Conservation (phyloP, 2,329 filamentous ascomycete species). For the Rhynchosporium agropyri region DNA sequence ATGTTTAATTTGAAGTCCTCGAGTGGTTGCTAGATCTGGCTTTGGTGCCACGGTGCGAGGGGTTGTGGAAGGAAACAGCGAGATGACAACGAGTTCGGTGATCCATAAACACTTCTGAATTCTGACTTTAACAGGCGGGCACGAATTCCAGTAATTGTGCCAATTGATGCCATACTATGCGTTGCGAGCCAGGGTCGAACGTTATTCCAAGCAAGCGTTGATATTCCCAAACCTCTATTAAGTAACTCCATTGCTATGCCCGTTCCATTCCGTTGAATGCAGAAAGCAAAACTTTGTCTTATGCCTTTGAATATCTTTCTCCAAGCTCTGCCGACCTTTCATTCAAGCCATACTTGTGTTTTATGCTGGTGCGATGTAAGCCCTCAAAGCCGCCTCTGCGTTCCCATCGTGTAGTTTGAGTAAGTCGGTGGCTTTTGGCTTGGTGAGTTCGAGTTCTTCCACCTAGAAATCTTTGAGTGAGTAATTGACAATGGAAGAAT, state of each 20-base stretch:
- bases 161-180: too few species aligned
- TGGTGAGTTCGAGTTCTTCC: slow-evolving; percentile 72
- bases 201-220: not conserved
- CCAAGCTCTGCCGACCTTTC: not conserved
- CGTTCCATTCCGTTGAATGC: slow-evolving; percentile 11
- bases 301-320: not conserved
- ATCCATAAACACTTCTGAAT: too few species aligned
- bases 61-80: too few species aligned
- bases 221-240: not conserved
- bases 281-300: slow-evolving; percentile 18
- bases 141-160: too few species aligned
- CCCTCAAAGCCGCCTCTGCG: slow-evolving; percentile 66
- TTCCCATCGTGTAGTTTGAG: slow-evolving; percentile 73
- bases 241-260: slow-evolving; percentile 34
- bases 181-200: not conserved
- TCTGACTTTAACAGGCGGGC: too few species aligned
- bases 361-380: slow-evolving; percentile 50
- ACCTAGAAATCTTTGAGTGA: slow-evolving; percentile 49
- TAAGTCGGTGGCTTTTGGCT: slow-evolving; percentile 73
- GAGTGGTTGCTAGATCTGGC: too few species aligned
- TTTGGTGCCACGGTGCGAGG: too few species aligned
- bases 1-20: too few species aligned
- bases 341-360: slow-evolving; percentile 6
- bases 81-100: too few species aligned
- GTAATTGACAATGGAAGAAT: not conserved